phyloP scores from a whole-genome alignment of 2,329 filamentous ascomycete genomes.

The Penicillium freii region DNA sequence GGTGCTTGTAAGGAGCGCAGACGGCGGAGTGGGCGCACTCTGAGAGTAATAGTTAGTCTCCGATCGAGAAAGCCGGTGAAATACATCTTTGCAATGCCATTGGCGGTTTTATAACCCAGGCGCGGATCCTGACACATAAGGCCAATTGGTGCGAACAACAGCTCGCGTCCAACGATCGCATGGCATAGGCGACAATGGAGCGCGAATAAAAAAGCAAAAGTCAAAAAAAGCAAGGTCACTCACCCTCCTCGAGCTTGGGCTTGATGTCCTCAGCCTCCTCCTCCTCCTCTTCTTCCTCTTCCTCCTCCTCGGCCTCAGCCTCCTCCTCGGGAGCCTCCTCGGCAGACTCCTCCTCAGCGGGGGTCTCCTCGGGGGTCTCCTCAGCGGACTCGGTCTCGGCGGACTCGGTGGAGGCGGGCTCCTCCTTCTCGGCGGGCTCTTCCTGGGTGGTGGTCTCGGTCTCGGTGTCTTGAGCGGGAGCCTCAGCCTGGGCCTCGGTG shows the following conservation, averaged over 20 bases:
- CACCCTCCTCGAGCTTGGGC: slow-evolving; percentile 87
- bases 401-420: slow-evolving; percentile 30
- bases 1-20: slow-evolving; percentile 89
- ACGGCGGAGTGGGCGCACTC: slow-evolving; percentile 85
- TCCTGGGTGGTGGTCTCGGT: slow-evolving; percentile 46
- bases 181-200: neutral
- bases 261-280: slow-evolving; percentile 82
- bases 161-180: neutral
- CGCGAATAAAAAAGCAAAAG: neutral
- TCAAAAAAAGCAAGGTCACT: slow-evolving; percentile 44
- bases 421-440: slow-evolving; percentile 41
- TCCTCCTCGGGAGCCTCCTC: slow-evolving; percentile 54
- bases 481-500: slow-evolving; percentile 60
- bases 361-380: slow-evolving; percentile 49
- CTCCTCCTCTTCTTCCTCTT: slow-evolving; percentile 74
- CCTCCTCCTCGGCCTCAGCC: slow-evolving; percentile 60
- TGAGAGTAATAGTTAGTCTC: slow-evolving; percentile 42
- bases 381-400: slow-evolving; percentile 35
- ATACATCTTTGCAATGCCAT: slow-evolving; percentile 17
- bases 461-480: slow-evolving; percentile 53
- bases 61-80: neutral
- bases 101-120: slow-evolving; percentile 8
- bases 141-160: slow-evolving; percentile 5
- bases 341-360: slow-evolving; percentile 49
- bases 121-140: slow-evolving; percentile 3